Conservation (phyloP, 352 stramenopile species). For the Plasmopara viticola region DNA sequence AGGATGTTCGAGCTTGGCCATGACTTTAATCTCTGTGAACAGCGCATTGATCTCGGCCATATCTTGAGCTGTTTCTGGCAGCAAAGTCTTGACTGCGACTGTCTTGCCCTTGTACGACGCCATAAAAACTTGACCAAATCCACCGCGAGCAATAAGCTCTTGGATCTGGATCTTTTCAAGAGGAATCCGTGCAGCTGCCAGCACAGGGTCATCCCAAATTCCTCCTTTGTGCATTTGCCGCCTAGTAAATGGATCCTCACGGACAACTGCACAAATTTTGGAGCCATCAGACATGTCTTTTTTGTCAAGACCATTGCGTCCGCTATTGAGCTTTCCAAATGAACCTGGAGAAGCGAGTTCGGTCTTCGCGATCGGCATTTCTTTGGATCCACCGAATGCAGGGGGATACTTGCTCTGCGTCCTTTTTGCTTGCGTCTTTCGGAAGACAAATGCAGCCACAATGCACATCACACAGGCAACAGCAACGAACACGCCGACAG, state of each 20-base stretch:
- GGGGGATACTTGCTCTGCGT: background rate
- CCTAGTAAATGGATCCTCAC: conserved; percentile 18
- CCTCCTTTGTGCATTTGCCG: conserved; percentile 22
- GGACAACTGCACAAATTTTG: conserved; percentile 9
- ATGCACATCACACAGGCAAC: conserved; percentile 18
- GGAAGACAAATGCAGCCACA: conserved; percentile 16
- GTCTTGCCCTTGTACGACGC: conserved; percentile 37
- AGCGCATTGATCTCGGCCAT: conserved; percentile 49
- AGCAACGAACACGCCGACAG: conserved; percentile 14
- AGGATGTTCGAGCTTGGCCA: conserved; percentile 49
- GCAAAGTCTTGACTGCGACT: conserved; percentile 54
- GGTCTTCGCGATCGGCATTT: background rate
- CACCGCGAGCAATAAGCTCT: conserved; percentile 38
- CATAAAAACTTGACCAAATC: conserved; percentile 46
- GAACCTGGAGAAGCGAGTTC: conserved; percentile 10
- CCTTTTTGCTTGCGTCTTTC: conserved; percentile 8
- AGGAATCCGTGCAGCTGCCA: conserved; percentile 36
- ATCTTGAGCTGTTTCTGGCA: conserved; percentile 41
- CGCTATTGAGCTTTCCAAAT: conserved; percentile 23
- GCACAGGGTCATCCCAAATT: conserved; percentile 36
- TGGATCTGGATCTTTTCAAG: conserved; percentile 37
- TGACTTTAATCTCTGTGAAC: conserved; percentile 48
- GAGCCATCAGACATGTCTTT: conserved; percentile 1
- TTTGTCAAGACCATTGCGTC: background rate
- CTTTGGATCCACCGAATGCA: conserved; percentile 2